Evolutionary conservation across 306 rosid genomes (phyloP), one percentile per base, ranked within the genome.

Genomic region (Medicago lupulina): DNA sequence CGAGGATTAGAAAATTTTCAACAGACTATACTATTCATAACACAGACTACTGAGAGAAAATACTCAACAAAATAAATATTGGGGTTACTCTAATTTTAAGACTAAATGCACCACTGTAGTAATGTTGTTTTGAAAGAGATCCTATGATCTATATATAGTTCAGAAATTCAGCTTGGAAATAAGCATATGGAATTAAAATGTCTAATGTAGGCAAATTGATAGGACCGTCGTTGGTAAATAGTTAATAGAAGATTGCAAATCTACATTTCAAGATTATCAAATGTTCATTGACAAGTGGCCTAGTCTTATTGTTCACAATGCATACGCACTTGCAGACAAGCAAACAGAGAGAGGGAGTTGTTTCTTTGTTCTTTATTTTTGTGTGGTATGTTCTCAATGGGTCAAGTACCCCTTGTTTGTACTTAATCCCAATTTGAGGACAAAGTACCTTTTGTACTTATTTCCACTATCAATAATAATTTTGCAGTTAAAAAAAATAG

Each of bases 101-200:
- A 71, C 28, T 23, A 70, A 57, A 34, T 38, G 66, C 61, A 47
- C 13, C 15, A 9, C 36, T 15, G 44, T 14, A 47, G 38, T 41
- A 28, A 49, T 64, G 51, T 74, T 34, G 12, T 38, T 54, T 70
- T 11, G 1, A 28, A 51, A 51, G 36, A 51, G 5, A 40, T 23
- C 15, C 51, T 58, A 51, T 23, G 75, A 46, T 34, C 38, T 34
- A 5, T 34, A 34, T 34, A 34, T 55, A 55, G 61, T 53, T 60
- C 55, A 53, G 61, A 74, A 74, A 57, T 58, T 74, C 25, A 44
- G 34, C 68, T 53, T 51, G 70, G 69, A 61, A 54, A 51, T 38
- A 50, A 18, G 60, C 63, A 62, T 18, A 51, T 46, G 25, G 61
- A 63, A 34, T 34, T 34, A 7, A 34, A 34, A 57, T 55, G 63